Conservation (phyloP, 2,329 filamentous ascomycete genomes). For the Lasiodiplodia hormozganensis region DNA sequence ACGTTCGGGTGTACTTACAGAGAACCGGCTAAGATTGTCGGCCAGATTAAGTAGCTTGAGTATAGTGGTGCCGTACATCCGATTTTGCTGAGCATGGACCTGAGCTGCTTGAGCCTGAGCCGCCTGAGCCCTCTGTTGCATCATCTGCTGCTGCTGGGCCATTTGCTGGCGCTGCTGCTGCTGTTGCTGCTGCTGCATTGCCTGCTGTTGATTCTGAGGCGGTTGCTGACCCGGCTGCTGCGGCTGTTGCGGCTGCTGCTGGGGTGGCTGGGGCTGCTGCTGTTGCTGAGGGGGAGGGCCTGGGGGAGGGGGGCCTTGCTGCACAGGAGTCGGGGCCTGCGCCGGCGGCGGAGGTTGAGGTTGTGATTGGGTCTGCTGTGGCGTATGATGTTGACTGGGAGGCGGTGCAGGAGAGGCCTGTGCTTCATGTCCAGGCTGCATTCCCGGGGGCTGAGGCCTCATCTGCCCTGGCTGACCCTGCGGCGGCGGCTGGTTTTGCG, state of each 20-base stretch:
- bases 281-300: constrained; percentile 29
- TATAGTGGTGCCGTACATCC: constrained; percentile 54
- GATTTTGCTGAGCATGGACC: constrained; percentile 37
- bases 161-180: constrained; percentile 38
- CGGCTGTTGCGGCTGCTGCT: constrained; percentile 46
- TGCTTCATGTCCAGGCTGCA: constrained; percentile 45
- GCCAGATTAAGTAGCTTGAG: constrained; percentile 63
- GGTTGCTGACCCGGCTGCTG: constrained; percentile 28
- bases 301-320: constrained; percentile 27
- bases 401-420: constrained; percentile 48
- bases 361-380: constrained; percentile 46
- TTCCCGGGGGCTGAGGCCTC: constrained; percentile 45
- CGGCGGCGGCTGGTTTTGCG: constrained; percentile 44
- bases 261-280: constrained; percentile 35
- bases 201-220: constrained; percentile 28
- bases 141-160: constrained; percentile 32
- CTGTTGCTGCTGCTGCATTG: constrained; percentile 40
- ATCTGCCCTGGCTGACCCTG: constrained; percentile 45
- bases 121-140: constrained; percentile 33
- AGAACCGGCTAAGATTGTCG: constrained; percentile 63
- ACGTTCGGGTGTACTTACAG: constrained; percentile 52
- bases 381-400: constrained; percentile 46
- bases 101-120: constrained; percentile 35
- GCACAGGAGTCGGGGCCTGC: constrained; percentile 34
- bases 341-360: constrained; percentile 39